These are phyloP conservation scores for Monocercomonoides exilis DNA, from an alignment of 78 protist species.

Conservation along the genomic window DNA sequence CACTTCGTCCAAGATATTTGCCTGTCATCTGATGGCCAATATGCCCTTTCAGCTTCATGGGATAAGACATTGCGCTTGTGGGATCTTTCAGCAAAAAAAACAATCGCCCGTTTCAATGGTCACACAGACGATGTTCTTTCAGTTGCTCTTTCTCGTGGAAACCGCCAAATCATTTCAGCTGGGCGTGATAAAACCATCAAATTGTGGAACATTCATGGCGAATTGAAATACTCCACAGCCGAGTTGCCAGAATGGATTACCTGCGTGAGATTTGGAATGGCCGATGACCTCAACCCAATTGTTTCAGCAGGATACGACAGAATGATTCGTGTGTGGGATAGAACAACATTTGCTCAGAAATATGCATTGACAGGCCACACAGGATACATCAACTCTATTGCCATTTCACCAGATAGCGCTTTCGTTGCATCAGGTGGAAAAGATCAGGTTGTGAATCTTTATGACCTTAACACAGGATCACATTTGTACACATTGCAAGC, in stretches of 20 bases:
- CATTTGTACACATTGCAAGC: neutral
- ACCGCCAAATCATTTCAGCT: conserved; percentile 28
- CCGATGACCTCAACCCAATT: neutral
- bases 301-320: conserved; percentile 4
- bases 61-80: too few species aligned
- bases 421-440: conserved; percentile 17
- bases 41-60: too few species aligned
- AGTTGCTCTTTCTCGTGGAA: conserved; percentile 31
- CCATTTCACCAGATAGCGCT: conserved; percentile 18
- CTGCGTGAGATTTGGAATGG: neutral
- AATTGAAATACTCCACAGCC: neutral
- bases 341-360: neutral
- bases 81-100: too few species aligned
- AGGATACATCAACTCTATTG: conserved; percentile 8
- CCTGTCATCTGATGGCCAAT: too few species aligned
- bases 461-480: neutral
- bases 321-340: neutral
- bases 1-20: too few species aligned
- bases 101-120: too few species aligned
- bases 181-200: conserved; percentile 32
- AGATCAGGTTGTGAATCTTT: conserved; percentile 3
- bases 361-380: too few species aligned
- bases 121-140: conserved; percentile 23
- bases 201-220: conserved; percentile 36
- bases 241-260: conserved; percentile 14